Base-by-base conservation (phyloP, 139 green algal species). In the Picochlorum sp. region DNA sequence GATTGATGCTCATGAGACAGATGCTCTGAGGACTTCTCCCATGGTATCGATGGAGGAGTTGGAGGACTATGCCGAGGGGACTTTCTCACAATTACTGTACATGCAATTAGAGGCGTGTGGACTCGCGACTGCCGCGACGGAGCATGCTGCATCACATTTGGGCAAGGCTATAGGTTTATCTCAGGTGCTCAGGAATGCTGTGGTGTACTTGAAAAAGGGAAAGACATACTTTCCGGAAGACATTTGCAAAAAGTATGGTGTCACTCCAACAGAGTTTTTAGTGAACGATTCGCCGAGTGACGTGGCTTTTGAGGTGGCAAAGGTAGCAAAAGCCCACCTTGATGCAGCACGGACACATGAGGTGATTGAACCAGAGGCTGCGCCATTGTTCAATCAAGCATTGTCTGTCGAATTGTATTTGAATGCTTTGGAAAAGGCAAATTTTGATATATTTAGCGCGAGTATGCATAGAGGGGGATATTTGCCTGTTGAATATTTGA, bases 61-160 rank as follows among this genome's bases (percentile, higher is more conserved):
- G 60, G 86, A 95, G 61, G 45, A 59, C 8, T 90, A 90, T 58
- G 81, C 78, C 10, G 87, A 94, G 65, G 74, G 74, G 20, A 90
- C 83, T 1, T 70, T 71, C 1, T 81, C 83, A 2, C 75, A 86
- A 60, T 64, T 88, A 50, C 69, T 85, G 9, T 63, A 71, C 18
- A 60, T 82, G 49, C 85, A 94, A 77, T 38, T 78, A 8, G 66
- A 82, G 56, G 71, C 28, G 26, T 47, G 56, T 23, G 20, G 45
- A 31, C 13, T 49, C 26, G 55, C 60, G 21, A 72, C 69, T 57
- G 13, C 55, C 10, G 79, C 85, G 1, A 83, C 83, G 2, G 83
- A 94, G 47, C 81, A 89, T 47, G 85, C 83, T 1, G 83, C 83
- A 1, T 85, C 77, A 0, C 83, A 93, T 60, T 50, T 95, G 37